Conservation (phyloP, 2,329 filamentous ascomycete species). For the Kalmusia sp. region DNA sequence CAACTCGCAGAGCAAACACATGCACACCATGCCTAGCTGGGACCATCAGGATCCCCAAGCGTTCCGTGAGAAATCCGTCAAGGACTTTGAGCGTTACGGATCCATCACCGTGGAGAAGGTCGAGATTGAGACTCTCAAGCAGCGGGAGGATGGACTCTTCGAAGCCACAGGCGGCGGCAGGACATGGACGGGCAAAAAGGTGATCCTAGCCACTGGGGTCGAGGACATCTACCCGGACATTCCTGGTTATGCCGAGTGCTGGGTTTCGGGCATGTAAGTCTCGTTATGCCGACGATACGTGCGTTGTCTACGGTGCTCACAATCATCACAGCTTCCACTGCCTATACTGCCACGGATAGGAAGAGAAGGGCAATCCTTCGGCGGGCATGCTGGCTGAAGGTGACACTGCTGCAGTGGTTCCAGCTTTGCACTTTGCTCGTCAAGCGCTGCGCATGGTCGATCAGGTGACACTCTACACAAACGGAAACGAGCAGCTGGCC, state of each 20-base stretch:
- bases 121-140: slow-evolving; percentile 21
- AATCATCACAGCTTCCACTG: slow-evolving; percentile 8
- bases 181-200: slow-evolving; percentile 56
- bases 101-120: slow-evolving; percentile 30
- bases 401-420: slow-evolving; percentile 2
- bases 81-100: slow-evolving; percentile 33
- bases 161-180: slow-evolving; percentile 40
- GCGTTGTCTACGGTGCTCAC: neutral
- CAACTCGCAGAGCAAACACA: slow-evolving; percentile 44
- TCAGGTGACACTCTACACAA: slow-evolving; percentile 60
- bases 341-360: slow-evolving; percentile 11
- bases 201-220: slow-evolving; percentile 62
- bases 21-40: slow-evolving; percentile 51
- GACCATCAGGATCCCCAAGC: slow-evolving; percentile 44
- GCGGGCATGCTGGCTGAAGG: slow-evolving; percentile 1
- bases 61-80: slow-evolving; percentile 33
- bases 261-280: slow-evolving; percentile 9
- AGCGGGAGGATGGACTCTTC: slow-evolving; percentile 32
- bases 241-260: slow-evolving; percentile 46
- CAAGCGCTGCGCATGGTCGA: slow-evolving; percentile 29
- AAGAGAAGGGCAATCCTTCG: neutral
- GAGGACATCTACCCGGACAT: slow-evolving; percentile 58
- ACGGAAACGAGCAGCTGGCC: slow-evolving; percentile 51
- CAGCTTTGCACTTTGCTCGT: too few species aligned
- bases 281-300: too few species aligned